Evolutionary conservation across 2,329 filamentous ascomycete species (phyloP), one percentile per base, ranked within the genome.

Genomic region (Apiospora hydei): DNA sequence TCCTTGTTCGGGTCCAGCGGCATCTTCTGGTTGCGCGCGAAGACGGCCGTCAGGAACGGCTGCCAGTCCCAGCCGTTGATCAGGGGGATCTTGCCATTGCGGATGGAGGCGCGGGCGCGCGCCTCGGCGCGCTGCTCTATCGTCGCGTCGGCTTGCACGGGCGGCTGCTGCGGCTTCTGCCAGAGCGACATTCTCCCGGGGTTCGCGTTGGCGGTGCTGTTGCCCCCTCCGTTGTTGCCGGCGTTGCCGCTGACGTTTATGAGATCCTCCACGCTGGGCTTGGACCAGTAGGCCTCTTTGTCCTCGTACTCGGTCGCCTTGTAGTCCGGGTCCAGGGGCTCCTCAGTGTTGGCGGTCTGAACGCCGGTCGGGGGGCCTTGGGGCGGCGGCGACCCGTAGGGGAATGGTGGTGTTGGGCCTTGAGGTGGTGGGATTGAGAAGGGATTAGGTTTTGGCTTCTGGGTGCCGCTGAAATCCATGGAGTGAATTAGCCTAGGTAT

Each of bases 31-130:
- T 68, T 26, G n/a, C 24, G 43, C 44, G 46, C 66, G n/a, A 68
- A 68, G 14, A 68, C 8, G 66, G 66, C 66, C 14, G 41, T 8
- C 24, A 68, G 0, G 30, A 46, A 68, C 66, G 66, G 66, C 66
- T 10, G 3, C 66, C 66, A 68, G 43, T 68, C 66, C 41, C 41
- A 68, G n/a, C 26, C 26, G n/a, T 4, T 4, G 41, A 68, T 30
- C 66, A 0, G 0, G 14, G 66, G 66, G 24, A 47, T 41, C 24
- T 68, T 46, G n/a, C 13, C 13, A 2, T 21, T 10, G 2, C 1
- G 4, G 66, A 68, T 18, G 24, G 26, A 68, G 11, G 41, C n/a
- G 7, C 2, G 1, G 16, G 66, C 66, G 18, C 66, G n/a, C 21
- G 0, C 1, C 11, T 5, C 34, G 64, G 64, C 64, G 13, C 5